Evolutionary conservation across 1,139 yeast genomes (phyloP), one percentile per base, ranked within the genome.

Genomic region (Yamadazyma aaseri): DNA sequence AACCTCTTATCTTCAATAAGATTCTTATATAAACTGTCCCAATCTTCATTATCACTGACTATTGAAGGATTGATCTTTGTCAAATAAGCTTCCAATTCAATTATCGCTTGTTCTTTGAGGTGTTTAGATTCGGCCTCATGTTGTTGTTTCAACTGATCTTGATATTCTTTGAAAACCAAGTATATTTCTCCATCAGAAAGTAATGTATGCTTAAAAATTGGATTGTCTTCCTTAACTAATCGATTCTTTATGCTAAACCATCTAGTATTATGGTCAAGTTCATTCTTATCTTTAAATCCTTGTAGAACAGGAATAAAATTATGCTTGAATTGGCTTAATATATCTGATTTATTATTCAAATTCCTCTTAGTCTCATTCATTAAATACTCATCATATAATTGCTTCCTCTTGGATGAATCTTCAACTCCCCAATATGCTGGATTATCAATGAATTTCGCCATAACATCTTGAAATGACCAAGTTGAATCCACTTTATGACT

Each of bases 381-480:
- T 18, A 83, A 55, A 50, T 73, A 85, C 26, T 76, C 77, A 35
- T 87, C 95, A 55, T 82, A 89, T 14, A 77, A 53, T 13, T 62
- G 63, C 46, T 81, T 79, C 33, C 94, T 71, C 40, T 67, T 65
- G 6, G 81, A 49, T 0, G 96, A 72, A 47, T 81, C 84, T 4
- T 65, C 60, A 1, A 87, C 59, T 1, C 70, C 60, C 94, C 95
- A 86, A 52, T 86, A 90, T 12, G 78, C 65, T 1, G 82, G 78
- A 36, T 81, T 78, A 6, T 55, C 58, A 12, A 85, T 70, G 38
- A 81, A 65, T 18, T 65, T 69, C n/a, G 75, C 61, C 65, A 89
- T 79, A 0, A 82, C 84, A 37, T 68, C 67, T 36, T 75, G 76
- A 58, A 87, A 89, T 0, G 94, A 71, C 90, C 92, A 85, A 0